These are phyloP conservation scores for Nannochloris sp. DNA, from an alignment of 139 green algal species.

Conservation along the genomic window DNA sequence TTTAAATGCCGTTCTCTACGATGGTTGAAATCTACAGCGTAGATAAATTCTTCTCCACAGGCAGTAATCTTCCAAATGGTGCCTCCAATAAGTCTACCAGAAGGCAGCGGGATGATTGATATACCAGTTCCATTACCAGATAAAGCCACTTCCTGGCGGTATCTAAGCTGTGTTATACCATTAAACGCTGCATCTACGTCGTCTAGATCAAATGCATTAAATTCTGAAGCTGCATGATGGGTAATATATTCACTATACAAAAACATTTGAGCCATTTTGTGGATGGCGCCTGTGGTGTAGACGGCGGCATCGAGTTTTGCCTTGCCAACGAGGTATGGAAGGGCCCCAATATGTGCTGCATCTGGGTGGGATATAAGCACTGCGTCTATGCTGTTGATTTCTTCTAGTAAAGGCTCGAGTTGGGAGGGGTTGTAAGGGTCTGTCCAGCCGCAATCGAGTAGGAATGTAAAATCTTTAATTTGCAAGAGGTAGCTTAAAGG, in stretches of 20 bases:
- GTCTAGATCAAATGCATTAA: slow-evolving; percentile 58
- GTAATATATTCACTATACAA: slow-evolving; percentile 67
- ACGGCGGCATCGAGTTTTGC: slow-evolving; percentile 37
- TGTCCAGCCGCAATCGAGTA: slow-evolving; percentile 92
- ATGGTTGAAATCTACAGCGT: slow-evolving; percentile 87
- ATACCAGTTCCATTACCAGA: slow-evolving; percentile 45
- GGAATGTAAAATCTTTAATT: slow-evolving; percentile 52
- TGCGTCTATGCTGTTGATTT: slow-evolving; percentile 15
- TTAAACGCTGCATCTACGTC: slow-evolving; percentile 80
- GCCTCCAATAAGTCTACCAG: slow-evolving; percentile 81
- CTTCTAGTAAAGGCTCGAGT: slow-evolving; percentile 49
- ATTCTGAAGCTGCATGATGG: slow-evolving; percentile 48
- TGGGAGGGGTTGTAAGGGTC: slow-evolving; percentile 48
- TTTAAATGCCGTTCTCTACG: slow-evolving; percentile 55
- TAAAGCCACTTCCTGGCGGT: slow-evolving; percentile 52
- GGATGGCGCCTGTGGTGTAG: slow-evolving; percentile 68
- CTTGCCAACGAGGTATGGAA: slow-evolving; percentile 68
- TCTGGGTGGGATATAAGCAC: slow-evolving; percentile 85
- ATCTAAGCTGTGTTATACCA: slow-evolving; percentile 45
- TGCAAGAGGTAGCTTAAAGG: slow-evolving; percentile 73
- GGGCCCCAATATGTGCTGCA: slow-evolving; percentile 66
- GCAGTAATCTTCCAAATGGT: slow-evolving; percentile 72
- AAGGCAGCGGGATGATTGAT: slow-evolving; percentile 59
- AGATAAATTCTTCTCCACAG: slow-evolving; percentile 75
- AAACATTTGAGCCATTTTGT: slow-evolving; percentile 81